Conservation (phyloP, 495 filamentous ascomycete species). For the Aspergillus coremiiformis region DNA sequence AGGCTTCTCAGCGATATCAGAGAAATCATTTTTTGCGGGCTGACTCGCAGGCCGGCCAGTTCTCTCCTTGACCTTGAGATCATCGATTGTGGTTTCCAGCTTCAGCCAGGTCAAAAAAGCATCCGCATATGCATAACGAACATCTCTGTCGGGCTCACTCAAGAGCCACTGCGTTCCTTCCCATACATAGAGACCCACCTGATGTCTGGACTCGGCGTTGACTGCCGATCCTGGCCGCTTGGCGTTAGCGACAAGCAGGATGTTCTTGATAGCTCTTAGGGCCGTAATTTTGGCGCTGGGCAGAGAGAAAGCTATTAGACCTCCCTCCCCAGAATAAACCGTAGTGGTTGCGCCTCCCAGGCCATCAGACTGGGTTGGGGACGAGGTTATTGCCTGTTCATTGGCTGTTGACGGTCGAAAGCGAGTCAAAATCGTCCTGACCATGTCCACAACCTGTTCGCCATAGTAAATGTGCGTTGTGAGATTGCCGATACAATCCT, state of each 20-base stretch:
- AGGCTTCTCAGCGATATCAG: slow-evolving; percentile 25
- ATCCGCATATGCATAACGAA: slow-evolving; percentile 76
- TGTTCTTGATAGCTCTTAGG: slow-evolving; percentile 71
- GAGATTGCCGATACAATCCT: slow-evolving; percentile 74
- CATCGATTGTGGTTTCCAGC: slow-evolving; percentile 63
- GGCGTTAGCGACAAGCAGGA: slow-evolving; percentile 70
- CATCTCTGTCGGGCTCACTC: slow-evolving; percentile 64
- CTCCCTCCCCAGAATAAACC: slow-evolving; percentile 14
- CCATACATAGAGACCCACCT: slow-evolving; percentile 72
- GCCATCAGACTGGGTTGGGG: slow-evolving; percentile 37
- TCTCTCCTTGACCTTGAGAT: slow-evolving; percentile 56
- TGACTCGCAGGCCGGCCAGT: slow-evolving; percentile 31
- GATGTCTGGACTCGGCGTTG: slow-evolving; percentile 59
- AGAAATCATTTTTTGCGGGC: slow-evolving; percentile 24
- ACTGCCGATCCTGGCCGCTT: slow-evolving; percentile 50
- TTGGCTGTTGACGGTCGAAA: slow-evolving; percentile 55
- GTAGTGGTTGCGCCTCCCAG: slow-evolving; percentile 8
- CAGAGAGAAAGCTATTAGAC: slow-evolving; percentile 55
- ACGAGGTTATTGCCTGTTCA: slow-evolving; percentile 29
- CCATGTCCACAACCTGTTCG: slow-evolving; percentile 89
- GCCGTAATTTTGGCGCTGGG: slow-evolving; percentile 66
- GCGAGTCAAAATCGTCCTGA: slow-evolving; percentile 64
- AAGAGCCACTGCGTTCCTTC: slow-evolving; percentile 87
- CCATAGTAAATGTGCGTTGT: slow-evolving; percentile 91
- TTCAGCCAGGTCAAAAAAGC: slow-evolving; percentile 75